Percentiles rank a stretch among this genome's conserved stretches.
phyloP scores from a whole-genome alignment of 2,329 filamentous ascomycete species.

The Botrytis squamosa region DNA sequence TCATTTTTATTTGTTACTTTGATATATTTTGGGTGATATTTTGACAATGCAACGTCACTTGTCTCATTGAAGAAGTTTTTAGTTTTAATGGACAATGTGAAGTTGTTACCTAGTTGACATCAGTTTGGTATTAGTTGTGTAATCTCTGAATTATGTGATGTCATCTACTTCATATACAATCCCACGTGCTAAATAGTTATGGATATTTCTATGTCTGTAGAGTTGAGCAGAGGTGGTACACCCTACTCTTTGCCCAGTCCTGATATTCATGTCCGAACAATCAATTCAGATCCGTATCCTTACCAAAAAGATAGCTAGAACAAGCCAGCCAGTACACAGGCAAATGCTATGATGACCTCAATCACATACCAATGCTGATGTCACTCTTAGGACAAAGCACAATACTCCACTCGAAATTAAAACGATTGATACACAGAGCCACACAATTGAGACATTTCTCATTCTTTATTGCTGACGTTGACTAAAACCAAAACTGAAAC shows the following conservation, averaged over 20 bases:
- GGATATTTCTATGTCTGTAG: fast-evolving
- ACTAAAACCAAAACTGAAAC: background rate
- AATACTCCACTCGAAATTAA: background rate
- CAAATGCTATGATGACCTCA: background rate
- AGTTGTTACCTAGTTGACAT: background rate
- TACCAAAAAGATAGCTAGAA: background rate
- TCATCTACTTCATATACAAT: background rate
- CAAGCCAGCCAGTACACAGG: background rate
- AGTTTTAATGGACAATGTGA: background rate
- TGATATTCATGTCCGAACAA: background rate
- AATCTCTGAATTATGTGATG: background rate
- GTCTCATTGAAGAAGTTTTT: background rate
- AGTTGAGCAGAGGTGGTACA: background rate
- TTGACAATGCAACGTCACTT: no score
- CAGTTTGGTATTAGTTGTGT: background rate
- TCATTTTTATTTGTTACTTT: background rate
- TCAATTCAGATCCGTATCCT: background rate
- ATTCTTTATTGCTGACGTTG: background rate
- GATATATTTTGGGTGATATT: background rate
- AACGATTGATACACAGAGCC: background rate
- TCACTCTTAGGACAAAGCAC: background rate
- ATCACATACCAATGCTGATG: background rate
- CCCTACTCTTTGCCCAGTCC: background rate
- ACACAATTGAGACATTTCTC: background rate
- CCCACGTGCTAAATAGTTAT: background rate